These are phyloP conservation scores for Straminergon stramineum DNA, from an alignment of 225 moss, liverwort and hornwort genomes.

Conservation along the genomic window DNA sequence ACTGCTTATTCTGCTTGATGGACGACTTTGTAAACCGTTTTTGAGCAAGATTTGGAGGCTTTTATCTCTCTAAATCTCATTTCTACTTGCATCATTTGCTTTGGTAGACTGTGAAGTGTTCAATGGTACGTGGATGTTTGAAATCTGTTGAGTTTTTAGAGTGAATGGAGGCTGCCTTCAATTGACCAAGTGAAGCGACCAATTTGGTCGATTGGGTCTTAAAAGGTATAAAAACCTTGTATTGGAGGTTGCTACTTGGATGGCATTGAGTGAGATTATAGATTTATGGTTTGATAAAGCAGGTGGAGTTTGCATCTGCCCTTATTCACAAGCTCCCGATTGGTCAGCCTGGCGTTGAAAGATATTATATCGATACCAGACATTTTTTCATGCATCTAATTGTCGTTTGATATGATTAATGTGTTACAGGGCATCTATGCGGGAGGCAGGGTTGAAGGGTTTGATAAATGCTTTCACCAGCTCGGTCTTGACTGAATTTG, in stretches of 20 bases:
- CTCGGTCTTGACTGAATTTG: slow-evolving; percentile 53
- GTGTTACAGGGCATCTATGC: slow-evolving; percentile 42
- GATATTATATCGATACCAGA: neutral
- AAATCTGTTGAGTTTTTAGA: neutral
- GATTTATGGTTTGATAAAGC: neutral
- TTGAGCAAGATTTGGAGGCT: neutral
- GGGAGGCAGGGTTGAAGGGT: slow-evolving; percentile 69
- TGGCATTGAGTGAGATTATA: neutral
- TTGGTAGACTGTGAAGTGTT: neutral
- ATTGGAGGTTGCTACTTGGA: neutral
- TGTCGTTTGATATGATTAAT: neutral
- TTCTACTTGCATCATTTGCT: neutral
- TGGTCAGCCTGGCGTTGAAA: neutral
- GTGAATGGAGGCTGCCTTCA: neutral
- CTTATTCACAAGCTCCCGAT: neutral
- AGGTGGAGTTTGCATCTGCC: neutral
- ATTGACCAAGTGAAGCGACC: neutral
- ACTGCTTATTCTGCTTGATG: neutral
- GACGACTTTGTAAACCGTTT: neutral
- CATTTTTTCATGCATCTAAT: neutral
- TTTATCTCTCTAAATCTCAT: neutral
- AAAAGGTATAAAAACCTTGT: neutral
- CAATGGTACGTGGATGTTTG: neutral
- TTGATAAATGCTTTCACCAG: slow-evolving; percentile 58
- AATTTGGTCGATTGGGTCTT: neutral